Conservation (phyloP, 805 yeast species). For the Wickerhamomyces strasburgensis region DNA sequence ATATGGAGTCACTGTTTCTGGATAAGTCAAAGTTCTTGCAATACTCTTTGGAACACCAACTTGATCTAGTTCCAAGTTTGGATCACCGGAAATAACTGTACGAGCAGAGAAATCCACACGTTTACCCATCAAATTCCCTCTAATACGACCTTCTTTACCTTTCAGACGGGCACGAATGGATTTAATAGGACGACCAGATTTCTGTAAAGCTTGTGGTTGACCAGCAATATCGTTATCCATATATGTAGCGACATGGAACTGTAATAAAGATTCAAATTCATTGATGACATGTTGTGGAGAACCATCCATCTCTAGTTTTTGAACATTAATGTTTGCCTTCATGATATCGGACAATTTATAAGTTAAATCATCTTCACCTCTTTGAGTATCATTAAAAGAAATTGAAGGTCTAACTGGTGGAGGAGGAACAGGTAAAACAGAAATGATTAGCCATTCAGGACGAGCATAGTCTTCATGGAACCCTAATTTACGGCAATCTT, state of each 20-base stretch:
- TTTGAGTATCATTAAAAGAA: constrained; percentile 95
- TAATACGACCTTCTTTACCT: constrained; percentile 98
- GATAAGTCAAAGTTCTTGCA: constrained; percentile 92
- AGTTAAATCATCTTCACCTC: constrained; percentile 99
- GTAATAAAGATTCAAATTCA: constrained; percentile 92
- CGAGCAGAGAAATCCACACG: constrained; percentile 99
- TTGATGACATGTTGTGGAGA: constrained; percentile 97
- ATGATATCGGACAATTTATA: constrained; percentile 94
- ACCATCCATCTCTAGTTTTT: constrained; percentile 95
- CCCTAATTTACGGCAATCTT: constrained; percentile 79
- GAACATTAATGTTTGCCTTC: constrained; percentile 96
- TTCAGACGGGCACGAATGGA: constrained; percentile 98
- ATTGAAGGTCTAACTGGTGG: constrained; percentile 99
- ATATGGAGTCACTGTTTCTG: constrained; percentile 96
- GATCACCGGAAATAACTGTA: constrained; percentile 99
- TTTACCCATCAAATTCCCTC: constrained; percentile 99
- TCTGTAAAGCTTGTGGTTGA: constrained; percentile 98
- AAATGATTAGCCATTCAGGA: constrained; percentile 97
- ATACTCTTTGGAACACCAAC: constrained; percentile 98
- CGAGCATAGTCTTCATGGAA: constrained; percentile 94
- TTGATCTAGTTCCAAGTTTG: constrained; percentile 94
- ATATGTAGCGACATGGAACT: constrained; percentile 97
- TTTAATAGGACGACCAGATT: constrained; percentile 97
- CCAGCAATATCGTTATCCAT: constrained; percentile 99
- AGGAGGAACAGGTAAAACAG: constrained; percentile 99